Conservation (phyloP, 225 moss, liverwort and hornwort species). For the Physcomitrium patens region DNA sequence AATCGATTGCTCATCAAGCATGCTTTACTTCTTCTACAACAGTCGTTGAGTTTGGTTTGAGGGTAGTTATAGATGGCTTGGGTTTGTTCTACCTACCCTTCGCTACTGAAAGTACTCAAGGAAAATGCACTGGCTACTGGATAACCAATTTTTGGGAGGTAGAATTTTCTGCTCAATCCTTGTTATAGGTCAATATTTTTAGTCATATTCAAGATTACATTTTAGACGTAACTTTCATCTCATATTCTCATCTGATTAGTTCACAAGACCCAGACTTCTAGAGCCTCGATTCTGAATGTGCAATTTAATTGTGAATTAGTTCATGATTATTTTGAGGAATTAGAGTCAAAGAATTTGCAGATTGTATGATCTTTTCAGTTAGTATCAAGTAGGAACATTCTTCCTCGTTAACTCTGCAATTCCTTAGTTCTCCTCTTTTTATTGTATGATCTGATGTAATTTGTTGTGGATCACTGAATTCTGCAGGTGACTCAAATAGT, state of each 20-base stretch:
- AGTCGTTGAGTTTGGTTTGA: too few relatives aligned
- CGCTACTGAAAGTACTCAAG: background rate
- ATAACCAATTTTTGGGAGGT: constrained; percentile 14
- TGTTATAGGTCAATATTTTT: constrained; percentile 9
- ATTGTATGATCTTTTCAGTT: background rate
- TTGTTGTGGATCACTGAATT: too few relatives aligned
- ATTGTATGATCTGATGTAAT: too few relatives aligned
- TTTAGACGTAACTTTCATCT: constrained; percentile 23
- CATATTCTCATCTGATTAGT: constrained; percentile 27
- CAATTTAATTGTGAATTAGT: constrained; percentile 33
- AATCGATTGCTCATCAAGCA: background rate
- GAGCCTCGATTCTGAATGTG: constrained; percentile 33
- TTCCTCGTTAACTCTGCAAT: too few relatives aligned
- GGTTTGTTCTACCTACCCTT: background rate
- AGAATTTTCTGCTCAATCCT: constrained; percentile 6
- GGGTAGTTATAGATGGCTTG: constrained; percentile 2
- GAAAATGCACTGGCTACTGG: background rate
- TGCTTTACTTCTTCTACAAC: constrained; percentile 5
- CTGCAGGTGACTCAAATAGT: too few relatives aligned
- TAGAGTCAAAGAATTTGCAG: background rate
- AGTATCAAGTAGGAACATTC: too few relatives aligned
- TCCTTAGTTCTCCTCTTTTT: too few relatives aligned
- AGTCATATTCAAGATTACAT: constrained; percentile 32
- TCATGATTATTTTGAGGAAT: constrained; percentile 33
- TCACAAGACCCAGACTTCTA: constrained; percentile 31